phyloP scores from a whole-genome alignment of 1,284 basidiomycete genomes.

The Ganoderma resinaceum region DNA sequence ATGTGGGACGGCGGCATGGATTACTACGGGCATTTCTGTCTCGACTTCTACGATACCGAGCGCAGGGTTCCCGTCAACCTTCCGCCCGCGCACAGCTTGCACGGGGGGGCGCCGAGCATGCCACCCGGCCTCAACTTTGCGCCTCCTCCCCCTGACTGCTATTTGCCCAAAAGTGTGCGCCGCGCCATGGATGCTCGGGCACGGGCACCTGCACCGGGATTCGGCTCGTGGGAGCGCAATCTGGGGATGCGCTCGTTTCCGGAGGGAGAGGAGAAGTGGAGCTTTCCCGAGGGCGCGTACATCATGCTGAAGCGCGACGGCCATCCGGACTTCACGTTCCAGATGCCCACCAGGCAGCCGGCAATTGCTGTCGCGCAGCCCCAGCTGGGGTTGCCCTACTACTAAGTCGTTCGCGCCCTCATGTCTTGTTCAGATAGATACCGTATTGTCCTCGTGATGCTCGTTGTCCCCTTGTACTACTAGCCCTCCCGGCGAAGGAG shows the following conservation, averaged over 20 bases:
- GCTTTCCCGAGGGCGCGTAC: not conserved
- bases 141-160: not conserved
- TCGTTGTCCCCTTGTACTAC: too few relatives aligned
- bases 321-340: slow-evolving; percentile 10
- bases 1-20: slow-evolving; percentile 21
- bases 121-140: not conserved
- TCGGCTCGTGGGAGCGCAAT: slow-evolving; percentile 13
- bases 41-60: slow-evolving; percentile 15
- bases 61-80: slow-evolving; percentile 14
- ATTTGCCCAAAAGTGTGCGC: not conserved
- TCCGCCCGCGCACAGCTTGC: slow-evolving; percentile 7
- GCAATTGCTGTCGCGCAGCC: not conserved
- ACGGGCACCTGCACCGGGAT: too few relatives aligned
- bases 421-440: not conserved
- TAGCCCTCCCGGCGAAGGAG: too few relatives aligned
- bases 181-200: not conserved
- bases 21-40: slow-evolving; percentile 12
- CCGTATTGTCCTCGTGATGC: too few relatives aligned
- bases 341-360: slow-evolving; percentile 5
- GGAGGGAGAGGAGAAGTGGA: slow-evolving; percentile 14
- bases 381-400: not conserved
- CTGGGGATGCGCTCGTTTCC: slow-evolving; percentile 7
- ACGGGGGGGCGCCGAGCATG: not conserved
- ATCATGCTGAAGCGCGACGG: slow-evolving; percentile 1
- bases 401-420: not conserved